These are phyloP conservation scores for Penicillium pancosmium DNA, from an alignment of 495 filamentous ascomycete species.

Conservation along the genomic window DNA sequence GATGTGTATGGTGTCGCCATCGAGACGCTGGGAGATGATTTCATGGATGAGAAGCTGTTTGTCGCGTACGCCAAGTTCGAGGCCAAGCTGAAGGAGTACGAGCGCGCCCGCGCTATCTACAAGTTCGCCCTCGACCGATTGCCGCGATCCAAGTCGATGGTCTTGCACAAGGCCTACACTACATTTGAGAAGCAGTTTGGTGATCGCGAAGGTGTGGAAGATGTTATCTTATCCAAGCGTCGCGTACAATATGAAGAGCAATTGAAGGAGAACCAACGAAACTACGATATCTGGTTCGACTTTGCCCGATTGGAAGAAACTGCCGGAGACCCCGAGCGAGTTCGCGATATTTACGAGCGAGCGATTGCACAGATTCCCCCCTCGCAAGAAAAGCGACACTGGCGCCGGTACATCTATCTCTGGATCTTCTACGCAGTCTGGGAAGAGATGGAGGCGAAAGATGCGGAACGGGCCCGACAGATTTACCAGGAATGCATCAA, in stretches of 20 bases:
- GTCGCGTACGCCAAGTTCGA: slow-evolving; percentile 92
- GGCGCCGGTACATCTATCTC: slow-evolving; percentile 95
- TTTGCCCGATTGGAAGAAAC: slow-evolving; percentile 89
- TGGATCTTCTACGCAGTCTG: slow-evolving; percentile 97
- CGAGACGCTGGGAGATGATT: slow-evolving; percentile 89
- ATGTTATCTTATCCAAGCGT: slow-evolving; percentile 92
- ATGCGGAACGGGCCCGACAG: slow-evolving; percentile 78
- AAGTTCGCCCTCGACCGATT: slow-evolving; percentile 94
- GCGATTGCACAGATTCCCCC: slow-evolving; percentile 96
- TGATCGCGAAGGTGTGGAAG: slow-evolving; percentile 90
- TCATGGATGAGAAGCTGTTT: slow-evolving; percentile 95
- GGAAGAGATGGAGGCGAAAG: slow-evolving; percentile 85
- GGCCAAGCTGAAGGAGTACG: slow-evolving; percentile 90
- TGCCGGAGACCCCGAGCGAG: slow-evolving; percentile 73
- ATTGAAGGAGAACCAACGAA: slow-evolving; percentile 86
- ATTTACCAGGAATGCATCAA: slow-evolving; percentile 88
- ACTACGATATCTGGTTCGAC: slow-evolving; percentile 97
- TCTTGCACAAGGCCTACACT: slow-evolving; percentile 89
- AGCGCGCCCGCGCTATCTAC: slow-evolving; percentile 94
- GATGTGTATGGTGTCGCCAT: slow-evolving; percentile 91
- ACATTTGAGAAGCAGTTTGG: slow-evolving; percentile 98
- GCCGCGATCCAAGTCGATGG: slow-evolving; percentile 81
- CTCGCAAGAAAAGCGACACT: slow-evolving; percentile 95
- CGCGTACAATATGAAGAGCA: slow-evolving; percentile 93
- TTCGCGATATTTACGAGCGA: slow-evolving; percentile 92